Base-by-base conservation (phyloP, 2,329 filamentous ascomycete species). In the Fusarium penzigii region DNA sequence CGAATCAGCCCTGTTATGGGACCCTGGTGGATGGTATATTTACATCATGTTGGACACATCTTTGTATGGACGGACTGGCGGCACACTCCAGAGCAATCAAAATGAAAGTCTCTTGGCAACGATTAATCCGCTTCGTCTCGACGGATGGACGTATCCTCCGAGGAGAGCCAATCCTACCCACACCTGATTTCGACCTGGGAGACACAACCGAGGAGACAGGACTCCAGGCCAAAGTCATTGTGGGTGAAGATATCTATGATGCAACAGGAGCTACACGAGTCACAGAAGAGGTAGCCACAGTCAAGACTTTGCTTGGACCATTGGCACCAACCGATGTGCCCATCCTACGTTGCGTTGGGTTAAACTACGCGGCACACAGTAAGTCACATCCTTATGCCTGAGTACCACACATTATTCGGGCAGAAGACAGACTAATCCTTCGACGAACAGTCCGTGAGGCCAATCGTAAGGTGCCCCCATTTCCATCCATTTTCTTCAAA, bases 351-450 rank as follows among this genome's bases (percentile, higher is more conserved):
- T 86, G 83, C 57, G 76, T 85, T 12, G 83, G 83, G 0, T 62
- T 86, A 29, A 85, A 86, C 59, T 85, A 85, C 58, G 75, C 76
- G 39, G 83, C 79, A 48, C 83, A 86, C 58, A 81, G 73, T 75
- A 52, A 52, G 68, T 44, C 3, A 12, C 39, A 9, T 40, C 14
- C 10, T 17, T 45, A 2, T 16, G 32, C 20, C 12, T 32, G 3
- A 39, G n/a, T n/a, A n/a, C n/a, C n/a, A n/a, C n/a, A n/a, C n/a
- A n/a, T n/a, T n/a, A n/a, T n/a, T n/a, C n/a, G n/a, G n/a, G n/a
- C n/a, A n/a, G n/a, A n/a, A n/a, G 29, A 39, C 17, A 32, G 14
- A 36, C 45, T 45, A 32, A 52, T 17, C 20, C 7, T 13, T 52
- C 7, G 6, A 13, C 13, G 9, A 16, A 1, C 45, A 82, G 79